Conservation (phyloP, 352 stramenopile genomes). For the Pythium dissotocum region DNA sequence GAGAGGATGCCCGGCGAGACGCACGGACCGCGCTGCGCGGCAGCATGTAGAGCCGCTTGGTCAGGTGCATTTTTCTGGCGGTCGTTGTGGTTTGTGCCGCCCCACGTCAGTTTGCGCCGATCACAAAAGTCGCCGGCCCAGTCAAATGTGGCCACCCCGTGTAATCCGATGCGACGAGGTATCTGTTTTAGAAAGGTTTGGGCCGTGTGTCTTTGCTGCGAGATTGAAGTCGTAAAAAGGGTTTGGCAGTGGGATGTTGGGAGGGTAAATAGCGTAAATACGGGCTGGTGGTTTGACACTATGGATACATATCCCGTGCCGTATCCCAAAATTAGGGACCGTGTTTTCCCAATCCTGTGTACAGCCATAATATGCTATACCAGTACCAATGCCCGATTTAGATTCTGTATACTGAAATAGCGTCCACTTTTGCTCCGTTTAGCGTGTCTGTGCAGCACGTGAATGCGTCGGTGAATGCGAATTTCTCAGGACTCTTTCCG, state of each 20-base stretch:
- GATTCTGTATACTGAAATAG: slow-evolving; percentile 5
- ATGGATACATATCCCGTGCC: background rate
- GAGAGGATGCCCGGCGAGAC: slow-evolving; percentile 1
- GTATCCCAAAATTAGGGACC: background rate
- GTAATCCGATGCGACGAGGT: background rate
- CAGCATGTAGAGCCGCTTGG: slow-evolving; percentile 8
- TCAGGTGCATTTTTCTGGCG: slow-evolving; percentile 9
- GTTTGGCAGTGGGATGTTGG: background rate
- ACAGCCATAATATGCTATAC: background rate
- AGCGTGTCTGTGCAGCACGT: slow-evolving; percentile 12
- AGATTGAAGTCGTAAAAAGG: slow-evolving; percentile 31
- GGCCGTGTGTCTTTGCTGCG: slow-evolving; percentile 2
- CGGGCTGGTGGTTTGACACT: background rate
- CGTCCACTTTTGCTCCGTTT: background rate
- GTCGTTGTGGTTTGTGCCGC: background rate
- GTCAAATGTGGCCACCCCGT: slow-evolving; percentile 9
- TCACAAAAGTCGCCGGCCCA: slow-evolving; percentile 18
- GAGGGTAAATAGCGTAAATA: background rate
- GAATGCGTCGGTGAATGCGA: slow-evolving; percentile 35
- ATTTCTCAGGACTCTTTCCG: slow-evolving; percentile 21
- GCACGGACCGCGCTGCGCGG: slow-evolving; percentile 4
- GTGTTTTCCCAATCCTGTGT: background rate
- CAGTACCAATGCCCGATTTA: background rate
- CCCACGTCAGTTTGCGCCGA: slow-evolving; percentile 1
- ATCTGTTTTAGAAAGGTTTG: slow-evolving; percentile 24